phyloP scores from a whole-genome alignment of 2,329 filamentous ascomycete genomes.

The Penicillium sp. region DNA sequence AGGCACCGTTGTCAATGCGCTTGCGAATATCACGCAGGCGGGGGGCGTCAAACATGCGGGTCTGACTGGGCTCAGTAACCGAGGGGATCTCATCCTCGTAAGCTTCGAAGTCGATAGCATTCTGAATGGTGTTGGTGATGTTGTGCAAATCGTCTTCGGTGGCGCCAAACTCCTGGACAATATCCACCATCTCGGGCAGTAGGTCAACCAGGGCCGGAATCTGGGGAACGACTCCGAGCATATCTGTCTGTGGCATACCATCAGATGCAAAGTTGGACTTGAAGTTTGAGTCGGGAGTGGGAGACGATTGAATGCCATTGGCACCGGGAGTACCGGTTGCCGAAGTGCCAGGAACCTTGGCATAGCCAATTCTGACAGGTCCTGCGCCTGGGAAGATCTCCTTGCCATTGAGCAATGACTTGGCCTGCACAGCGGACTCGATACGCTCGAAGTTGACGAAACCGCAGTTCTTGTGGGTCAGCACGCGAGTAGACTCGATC shows the following conservation, averaged over 20 bases:
- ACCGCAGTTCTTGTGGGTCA: slow-evolving; percentile 98
- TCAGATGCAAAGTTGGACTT: slow-evolving; percentile 30
- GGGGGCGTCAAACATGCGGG: slow-evolving; percentile 84
- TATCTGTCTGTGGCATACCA: slow-evolving; percentile 26
- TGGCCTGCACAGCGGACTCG: slow-evolving; percentile 86
- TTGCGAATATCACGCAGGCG: slow-evolving; percentile 94
- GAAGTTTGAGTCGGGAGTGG: slow-evolving; percentile 78
- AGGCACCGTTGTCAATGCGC: slow-evolving; percentile 90
- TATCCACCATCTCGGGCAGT: slow-evolving; percentile 74
- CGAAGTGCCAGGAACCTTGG: slow-evolving; percentile 86
- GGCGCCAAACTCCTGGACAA: slow-evolving; percentile 84
- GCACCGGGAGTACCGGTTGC: slow-evolving; percentile 74
- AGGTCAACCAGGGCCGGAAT: slow-evolving; percentile 72
- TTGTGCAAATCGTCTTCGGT: slow-evolving; percentile 68
- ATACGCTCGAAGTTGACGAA: slow-evolving; percentile 96
- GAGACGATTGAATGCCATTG: slow-evolving; percentile 81
- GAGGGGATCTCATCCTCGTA: slow-evolving; percentile 83
- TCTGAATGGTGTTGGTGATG: slow-evolving; percentile 69
- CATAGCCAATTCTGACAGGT: slow-evolving; percentile 92
- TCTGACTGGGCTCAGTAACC: slow-evolving; percentile 80
- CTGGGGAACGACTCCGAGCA: slow-evolving; percentile 42
- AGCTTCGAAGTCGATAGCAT: slow-evolving; percentile 66
- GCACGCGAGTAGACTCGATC: slow-evolving; percentile 83
- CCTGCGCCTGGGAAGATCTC: slow-evolving; percentile 97
- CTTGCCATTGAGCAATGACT: slow-evolving; percentile 83